These are phyloP conservation scores for Tilletia setariae DNA, from an alignment of 1,284 basidiomycete species.

Conservation along the genomic window DNA sequence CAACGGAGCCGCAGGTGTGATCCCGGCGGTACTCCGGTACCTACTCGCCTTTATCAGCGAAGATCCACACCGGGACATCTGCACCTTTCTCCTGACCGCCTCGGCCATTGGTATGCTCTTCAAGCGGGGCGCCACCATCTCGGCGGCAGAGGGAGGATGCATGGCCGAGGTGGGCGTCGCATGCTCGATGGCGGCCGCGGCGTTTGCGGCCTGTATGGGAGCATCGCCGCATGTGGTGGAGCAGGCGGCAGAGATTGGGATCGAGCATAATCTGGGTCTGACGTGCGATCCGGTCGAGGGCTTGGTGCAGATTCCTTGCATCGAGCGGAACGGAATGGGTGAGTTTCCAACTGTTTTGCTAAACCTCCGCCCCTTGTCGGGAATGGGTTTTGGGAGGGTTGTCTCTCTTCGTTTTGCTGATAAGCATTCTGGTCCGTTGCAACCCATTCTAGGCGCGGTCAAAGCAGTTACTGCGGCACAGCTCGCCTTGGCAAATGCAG, in stretches of 20 bases:
- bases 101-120: slow-evolving; percentile 90
- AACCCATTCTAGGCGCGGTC: slow-evolving; percentile 70
- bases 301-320: slow-evolving; percentile 81
- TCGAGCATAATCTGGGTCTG: slow-evolving; percentile 58
- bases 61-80: slow-evolving; percentile 77
- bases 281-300: slow-evolving; percentile 62
- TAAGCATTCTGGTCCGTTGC: too few species aligned
- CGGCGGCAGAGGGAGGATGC: slow-evolving; percentile 71
- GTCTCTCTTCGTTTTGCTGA: too few species aligned
- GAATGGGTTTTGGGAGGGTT: too few species aligned
- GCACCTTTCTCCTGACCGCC: slow-evolving; percentile 81
- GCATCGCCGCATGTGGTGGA: slow-evolving; percentile 56
- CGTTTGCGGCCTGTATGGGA: slow-evolving; percentile 74
- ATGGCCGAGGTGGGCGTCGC: slow-evolving; percentile 64
- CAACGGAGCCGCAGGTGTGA: slow-evolving; percentile 72
- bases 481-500: slow-evolving; percentile 77
- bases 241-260: slow-evolving; percentile 90
- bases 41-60: slow-evolving; percentile 85
- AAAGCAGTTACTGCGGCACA: slow-evolving; percentile 68
- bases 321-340: slow-evolving; percentile 80
- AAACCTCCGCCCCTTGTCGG: too few species aligned
- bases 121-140: slow-evolving; percentile 93
- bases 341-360: too few species aligned
- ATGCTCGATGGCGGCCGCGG: slow-evolving; percentile 86
- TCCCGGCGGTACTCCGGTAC: slow-evolving; percentile 81